Conservation (phyloP, 73 alveolate species). For the Blepharisma stoltei region DNA sequence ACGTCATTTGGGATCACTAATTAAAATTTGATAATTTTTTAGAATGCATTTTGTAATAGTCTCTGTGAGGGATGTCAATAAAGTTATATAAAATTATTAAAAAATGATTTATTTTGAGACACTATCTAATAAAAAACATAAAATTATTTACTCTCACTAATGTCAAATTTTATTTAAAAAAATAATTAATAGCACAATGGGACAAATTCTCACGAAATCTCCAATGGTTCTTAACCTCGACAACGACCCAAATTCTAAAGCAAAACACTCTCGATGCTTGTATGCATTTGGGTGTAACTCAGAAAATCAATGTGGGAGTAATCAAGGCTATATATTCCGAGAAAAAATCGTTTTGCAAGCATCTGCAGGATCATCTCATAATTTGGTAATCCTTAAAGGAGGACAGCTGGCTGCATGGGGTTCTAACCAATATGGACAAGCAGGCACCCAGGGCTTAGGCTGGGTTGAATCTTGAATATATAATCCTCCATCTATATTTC, state of each 20-base stretch:
- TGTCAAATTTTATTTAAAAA: too few species aligned
- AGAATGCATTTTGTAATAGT: too few species aligned
- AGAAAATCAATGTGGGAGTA: background rate
- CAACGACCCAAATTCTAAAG: background rate
- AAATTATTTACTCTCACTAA: too few species aligned
- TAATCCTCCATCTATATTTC: background rate
- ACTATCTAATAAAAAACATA: too few species aligned
- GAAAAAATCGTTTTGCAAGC: background rate
- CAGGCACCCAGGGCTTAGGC: background rate
- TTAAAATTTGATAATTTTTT: too few species aligned
- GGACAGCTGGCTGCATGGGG: constrained; percentile 17
- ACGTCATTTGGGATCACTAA: too few species aligned
- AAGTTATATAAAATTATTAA: too few species aligned
- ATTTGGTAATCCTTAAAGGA: background rate
- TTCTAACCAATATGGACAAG: background rate
- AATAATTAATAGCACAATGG: too few species aligned
- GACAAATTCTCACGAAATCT: too few species aligned
- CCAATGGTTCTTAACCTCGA: background rate
- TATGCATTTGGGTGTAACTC: background rate
- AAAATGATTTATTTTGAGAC: too few species aligned
- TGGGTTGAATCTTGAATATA: background rate
- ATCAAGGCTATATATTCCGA: background rate
- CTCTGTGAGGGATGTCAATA: too few species aligned
- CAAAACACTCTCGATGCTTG: constrained; percentile 5
- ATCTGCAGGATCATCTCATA: background rate